These are phyloP conservation scores for Vitis hybrid DNA, from an alignment of 177 flowering plant species.

Conservation along the genomic window DNA sequence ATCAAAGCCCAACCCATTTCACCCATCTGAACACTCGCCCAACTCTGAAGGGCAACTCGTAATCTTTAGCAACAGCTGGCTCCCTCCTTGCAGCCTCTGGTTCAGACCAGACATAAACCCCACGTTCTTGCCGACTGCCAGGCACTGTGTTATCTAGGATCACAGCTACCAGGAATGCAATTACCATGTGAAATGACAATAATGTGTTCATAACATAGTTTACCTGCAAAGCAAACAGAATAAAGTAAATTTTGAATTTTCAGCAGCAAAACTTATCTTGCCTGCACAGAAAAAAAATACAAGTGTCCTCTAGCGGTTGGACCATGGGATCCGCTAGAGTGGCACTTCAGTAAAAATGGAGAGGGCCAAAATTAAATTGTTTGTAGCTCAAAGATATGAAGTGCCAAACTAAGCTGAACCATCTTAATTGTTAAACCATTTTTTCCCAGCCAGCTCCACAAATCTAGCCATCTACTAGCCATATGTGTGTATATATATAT, in stretches of 20 bases:
- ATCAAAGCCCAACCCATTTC: conserved; percentile 87
- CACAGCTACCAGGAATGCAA: conserved; percentile 86
- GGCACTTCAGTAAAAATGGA: neutral
- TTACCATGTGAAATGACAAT: conserved; percentile 85
- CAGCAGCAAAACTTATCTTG: neutral
- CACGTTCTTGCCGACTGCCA: conserved; percentile 91
- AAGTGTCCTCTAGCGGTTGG: no score
- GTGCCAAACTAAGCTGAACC: neutral
- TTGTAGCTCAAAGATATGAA: neutral
- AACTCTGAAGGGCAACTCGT: conserved; percentile 81
- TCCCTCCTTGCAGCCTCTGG: conserved; percentile 81
- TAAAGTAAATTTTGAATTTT: neutral
- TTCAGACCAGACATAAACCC: conserved; percentile 92
- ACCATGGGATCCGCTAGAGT: no score
- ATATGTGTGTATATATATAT: neutral
- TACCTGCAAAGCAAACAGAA: conserved; percentile 49
- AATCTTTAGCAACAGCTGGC: conserved; percentile 82
- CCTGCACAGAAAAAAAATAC: neutral
- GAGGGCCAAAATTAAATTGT: neutral
- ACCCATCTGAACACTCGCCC: conserved; percentile 92
- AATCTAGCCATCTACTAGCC: neutral
- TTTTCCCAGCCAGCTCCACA: neutral
- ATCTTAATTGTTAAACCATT: neutral
- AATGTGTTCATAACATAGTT: conserved; percentile 89
- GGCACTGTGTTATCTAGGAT: conserved; percentile 94